These are phyloP conservation scores for Lepiota brunneoincarnata DNA, from an alignment of 768 basidiomycete genomes.

Conservation along the genomic window DNA sequence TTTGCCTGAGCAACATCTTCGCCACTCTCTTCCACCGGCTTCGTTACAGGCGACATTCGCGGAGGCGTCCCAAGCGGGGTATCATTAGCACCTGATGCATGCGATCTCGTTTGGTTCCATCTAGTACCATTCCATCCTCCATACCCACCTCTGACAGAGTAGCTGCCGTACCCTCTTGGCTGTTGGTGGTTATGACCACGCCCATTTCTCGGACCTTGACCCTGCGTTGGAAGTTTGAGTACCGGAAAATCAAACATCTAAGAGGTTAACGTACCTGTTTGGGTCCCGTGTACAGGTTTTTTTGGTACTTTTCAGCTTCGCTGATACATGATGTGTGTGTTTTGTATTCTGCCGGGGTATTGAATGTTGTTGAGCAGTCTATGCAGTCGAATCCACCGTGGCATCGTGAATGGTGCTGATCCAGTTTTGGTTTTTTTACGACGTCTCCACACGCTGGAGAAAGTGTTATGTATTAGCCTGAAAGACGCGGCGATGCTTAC, in stretches of 20 bases:
- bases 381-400: constrained; percentile 74
- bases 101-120: constrained; percentile 27
- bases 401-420: constrained; percentile 68
- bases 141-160: constrained; percentile 3
- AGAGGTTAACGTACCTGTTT: constrained; percentile 53
- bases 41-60: constrained; percentile 30
- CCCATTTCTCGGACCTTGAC: neutral
- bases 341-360: constrained; percentile 74
- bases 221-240: neutral
- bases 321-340: constrained; percentile 80
- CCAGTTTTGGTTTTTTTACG: constrained; percentile 92
- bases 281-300: constrained; percentile 77
- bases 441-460: constrained; percentile 73
- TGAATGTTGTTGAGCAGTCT: constrained; percentile 87
- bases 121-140: constrained; percentile 5
- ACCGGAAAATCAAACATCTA: too few species aligned
- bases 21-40: constrained; percentile 11
- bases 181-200: neutral
- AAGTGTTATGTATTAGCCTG: neutral
- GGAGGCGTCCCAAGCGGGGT: constrained; percentile 68
- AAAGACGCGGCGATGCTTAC: constrained; percentile 32
- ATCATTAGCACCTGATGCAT: constrained; percentile 62
- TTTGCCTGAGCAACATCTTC: constrained; percentile 19
- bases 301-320: constrained; percentile 94
- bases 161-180: neutral